Evolutionary conservation across 208 protist species (phyloP).

Genomic region (Leptomonas seymouri): DNA sequence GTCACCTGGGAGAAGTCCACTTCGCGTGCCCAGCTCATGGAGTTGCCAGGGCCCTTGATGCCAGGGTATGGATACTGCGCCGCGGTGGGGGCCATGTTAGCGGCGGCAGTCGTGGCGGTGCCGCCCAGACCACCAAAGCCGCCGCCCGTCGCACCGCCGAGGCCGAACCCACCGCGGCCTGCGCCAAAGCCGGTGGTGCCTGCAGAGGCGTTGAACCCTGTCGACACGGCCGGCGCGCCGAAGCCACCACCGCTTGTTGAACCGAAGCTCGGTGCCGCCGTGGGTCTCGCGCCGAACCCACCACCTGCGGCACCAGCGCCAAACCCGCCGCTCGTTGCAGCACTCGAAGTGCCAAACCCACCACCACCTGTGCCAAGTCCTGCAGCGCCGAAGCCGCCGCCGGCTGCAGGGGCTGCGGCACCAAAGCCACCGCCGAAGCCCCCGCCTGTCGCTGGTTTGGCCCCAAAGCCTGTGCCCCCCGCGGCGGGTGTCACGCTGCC

Average conservation of each 20-base stretch:
- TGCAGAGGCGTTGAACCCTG: not conserved
- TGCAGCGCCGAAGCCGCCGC: constrained; percentile 24
- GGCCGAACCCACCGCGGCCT: constrained; percentile 43
- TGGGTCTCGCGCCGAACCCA: constrained; percentile 32
- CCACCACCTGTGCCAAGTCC: constrained; percentile 13
- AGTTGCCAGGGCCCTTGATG: constrained; percentile 73
- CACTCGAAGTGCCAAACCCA: constrained; percentile 15
- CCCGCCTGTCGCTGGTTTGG: not conserved
- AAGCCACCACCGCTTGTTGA: not conserved
- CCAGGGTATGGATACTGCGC: constrained; percentile 66
- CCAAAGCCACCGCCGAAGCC: constrained; percentile 13
- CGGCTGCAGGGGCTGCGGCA: constrained; percentile 14
- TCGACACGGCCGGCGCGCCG: not conserved
- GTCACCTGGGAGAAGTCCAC: constrained; percentile 79
- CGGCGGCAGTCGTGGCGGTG: constrained; percentile 7
- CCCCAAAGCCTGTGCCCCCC: too few species aligned
- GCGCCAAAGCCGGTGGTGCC: constrained; percentile 3
- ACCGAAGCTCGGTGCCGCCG: constrained; percentile 20
- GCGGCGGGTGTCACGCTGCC: too few species aligned
- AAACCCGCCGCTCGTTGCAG: constrained; percentile 22
- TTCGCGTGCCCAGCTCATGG: constrained; percentile 50
- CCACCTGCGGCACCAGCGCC: constrained; percentile 25
- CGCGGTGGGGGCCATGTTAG: constrained; percentile 16
- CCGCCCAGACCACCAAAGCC: constrained; percentile 47
- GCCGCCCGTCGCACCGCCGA: not conserved